A percentile compares a stretch with the other conserved stretches of the same genome.
These are phyloP conservation scores for Daldinia bambusicola DNA, from an alignment of 495 filamentous ascomycete genomes.

Conservation along the genomic window DNA sequence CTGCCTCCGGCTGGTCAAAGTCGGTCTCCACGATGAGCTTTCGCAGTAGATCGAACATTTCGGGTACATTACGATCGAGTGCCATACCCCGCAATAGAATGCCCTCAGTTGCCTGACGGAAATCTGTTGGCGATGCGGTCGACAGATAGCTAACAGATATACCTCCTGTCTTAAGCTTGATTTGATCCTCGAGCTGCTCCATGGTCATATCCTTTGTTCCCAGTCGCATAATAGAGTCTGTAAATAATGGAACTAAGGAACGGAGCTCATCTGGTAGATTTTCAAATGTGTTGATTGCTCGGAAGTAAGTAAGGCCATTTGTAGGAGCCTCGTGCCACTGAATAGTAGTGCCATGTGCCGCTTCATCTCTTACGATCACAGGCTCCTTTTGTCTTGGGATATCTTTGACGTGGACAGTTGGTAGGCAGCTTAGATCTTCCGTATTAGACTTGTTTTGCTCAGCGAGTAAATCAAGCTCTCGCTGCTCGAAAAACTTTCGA, in stretches of 20 bases:
- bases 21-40: conserved; percentile 86
- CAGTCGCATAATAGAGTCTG: conserved; percentile 89
- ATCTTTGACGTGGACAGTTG: conserved; percentile 85
- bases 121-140: conserved; percentile 75
- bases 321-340: conserved; percentile 94
- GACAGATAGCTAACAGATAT: conserved; percentile 82
- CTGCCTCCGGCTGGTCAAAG: conserved; percentile 82
- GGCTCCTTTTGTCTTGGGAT: conserved; percentile 82
- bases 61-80: conserved; percentile 85
- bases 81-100: conserved; percentile 84
- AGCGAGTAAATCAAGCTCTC: conserved; percentile 81
- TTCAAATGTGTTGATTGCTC: conserved; percentile 81
- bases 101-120: conserved; percentile 78
- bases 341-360: conserved; percentile 72
- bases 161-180: conserved; percentile 96
- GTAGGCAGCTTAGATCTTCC: conserved; percentile 86
- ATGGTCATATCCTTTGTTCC: conserved; percentile 88
- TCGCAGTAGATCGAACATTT: conserved; percentile 88
- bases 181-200: conserved; percentile 94
- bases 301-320: conserved; percentile 96
- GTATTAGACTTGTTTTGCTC: conserved; percentile 84
- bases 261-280: conserved; percentile 87
- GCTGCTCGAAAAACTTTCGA: conserved; percentile 70
- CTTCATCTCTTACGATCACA: conserved; percentile 73
- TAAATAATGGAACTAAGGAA: conserved; percentile 87